Base-by-base conservation (phyloP, 306 rosid genomes). In the Cucumis hystrix region DNA sequence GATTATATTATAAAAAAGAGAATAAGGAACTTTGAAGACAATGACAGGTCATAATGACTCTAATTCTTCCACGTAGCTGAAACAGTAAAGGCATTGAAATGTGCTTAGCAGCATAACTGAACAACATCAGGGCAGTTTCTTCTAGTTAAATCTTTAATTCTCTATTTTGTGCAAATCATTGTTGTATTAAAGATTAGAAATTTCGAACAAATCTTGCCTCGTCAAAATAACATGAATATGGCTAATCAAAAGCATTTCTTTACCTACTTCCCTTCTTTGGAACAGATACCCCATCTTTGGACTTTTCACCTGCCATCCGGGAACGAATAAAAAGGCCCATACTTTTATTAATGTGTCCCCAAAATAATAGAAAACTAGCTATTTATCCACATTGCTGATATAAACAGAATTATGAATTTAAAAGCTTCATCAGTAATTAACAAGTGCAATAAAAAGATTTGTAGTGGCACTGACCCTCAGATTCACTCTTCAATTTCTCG, bases 261-360 rank as follows among this genome's bases (percentile, higher is more conserved):
- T 96, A 96, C 99, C 99, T 96, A 96, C 99, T 96, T 84, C 99
- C 99, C 99, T 96, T 96, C 98, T 96, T 96, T 96, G 99, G 88
- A 96, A 89, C 97, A 92, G 99, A 96, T 80, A 96, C 96, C 96
- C 98, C 99, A 87, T 92, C 99, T 96, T 96, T 96, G 92, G 97
- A 91, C 97, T 96, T 96, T 96, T 91, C 98, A 96, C 99, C 98
- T 96, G 99, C 86, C 97, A 96, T 96, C 99, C 97, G 96, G 74
- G 92, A 96, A 92, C 87, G 97, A 89, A 96, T 96, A 91, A 92
- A 91, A 91, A 92, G 90, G 92, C 86, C 98, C 99, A 91, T 88
- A 82, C 91, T 96, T 87, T 92, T 89, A 96, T 96, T 92, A 92
- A 96, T 82, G 78, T 87, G 87, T 87, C 80, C 91, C 80, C 87